phyloP scores from a whole-genome alignment of 805 yeast genomes.

The Metschnikowia bowlesiae region DNA sequence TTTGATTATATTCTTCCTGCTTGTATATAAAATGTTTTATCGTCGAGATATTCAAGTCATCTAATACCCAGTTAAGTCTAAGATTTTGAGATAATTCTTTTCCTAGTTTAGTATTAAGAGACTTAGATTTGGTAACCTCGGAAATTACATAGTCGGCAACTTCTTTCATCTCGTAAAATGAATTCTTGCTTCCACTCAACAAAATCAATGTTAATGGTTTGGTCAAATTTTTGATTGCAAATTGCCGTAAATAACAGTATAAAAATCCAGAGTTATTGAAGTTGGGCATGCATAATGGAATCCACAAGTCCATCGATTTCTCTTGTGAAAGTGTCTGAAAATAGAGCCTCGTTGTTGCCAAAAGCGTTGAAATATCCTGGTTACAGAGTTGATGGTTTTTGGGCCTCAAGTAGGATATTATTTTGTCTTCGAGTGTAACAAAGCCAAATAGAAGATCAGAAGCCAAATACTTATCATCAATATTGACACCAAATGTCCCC shows the following conservation, averaged over 20 bases:
- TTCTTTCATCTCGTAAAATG: constrained; percentile 71
- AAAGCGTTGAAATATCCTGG: constrained; percentile 71
- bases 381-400: constrained; percentile 73
- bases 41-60: constrained; percentile 28
- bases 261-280: constrained; percentile 86
- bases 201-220: constrained; percentile 40
- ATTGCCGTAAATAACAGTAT: constrained; percentile 64
- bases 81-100: constrained; percentile 20
- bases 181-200: constrained; percentile 66
- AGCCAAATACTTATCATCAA: constrained; percentile 18
- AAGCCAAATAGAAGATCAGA: constrained; percentile 70
- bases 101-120: constrained; percentile 19
- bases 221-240: constrained; percentile 17
- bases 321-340: constrained; percentile 34
- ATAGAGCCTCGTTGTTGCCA: constrained; percentile 54
- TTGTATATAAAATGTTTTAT: constrained; percentile 81
- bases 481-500: constrained; percentile 1
- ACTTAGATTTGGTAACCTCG: constrained; percentile 21
- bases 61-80: constrained; percentile 2
- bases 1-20: constrained; percentile 64
- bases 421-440: constrained; percentile 54
- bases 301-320: constrained; percentile 76
- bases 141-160: constrained; percentile 50
- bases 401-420: constrained; percentile 73
- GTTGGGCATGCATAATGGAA: constrained; percentile 87